Base-by-base conservation (phyloP, 768 basidiomycete species). In the Trametes cingulata region DNA sequence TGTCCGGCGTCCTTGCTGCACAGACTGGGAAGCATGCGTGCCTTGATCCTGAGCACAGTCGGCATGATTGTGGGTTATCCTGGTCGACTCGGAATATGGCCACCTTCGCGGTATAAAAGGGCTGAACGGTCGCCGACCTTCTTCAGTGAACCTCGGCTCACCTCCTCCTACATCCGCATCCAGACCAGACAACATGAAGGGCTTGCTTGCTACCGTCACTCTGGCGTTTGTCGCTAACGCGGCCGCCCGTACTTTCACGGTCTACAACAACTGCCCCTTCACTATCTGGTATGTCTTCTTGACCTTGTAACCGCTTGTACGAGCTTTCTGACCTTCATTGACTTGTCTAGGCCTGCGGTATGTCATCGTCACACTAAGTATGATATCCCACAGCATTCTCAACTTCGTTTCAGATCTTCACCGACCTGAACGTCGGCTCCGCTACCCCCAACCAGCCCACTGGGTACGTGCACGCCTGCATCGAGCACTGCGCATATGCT, bases 191-290 rank as follows among this genome's bases (percentile, higher is more conserved):
- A 47, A 29, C 39, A 60, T 60, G 59, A 53, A 54, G 37, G 52
- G 45, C 52, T 47, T 60, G 36, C 22, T 55, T 60, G 52, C 59
- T 54, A 36, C 51, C 39, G 60, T 61, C 52, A 37, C 60, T 12
- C 60, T 61, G 41, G 55, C 55, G 6, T 39, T 61, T 17, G 54
- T 40, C 22, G 49, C 60, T 2, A 52, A 37, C 13, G 54, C 49
- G 6, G 20, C 54, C 3, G 60, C 60, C n/a, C 41, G 65, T 10
- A 74, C 70, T 10, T 75, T 79, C 65, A 77, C 74, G 10, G 75
- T 78, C 29, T 69, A 69, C 69, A 79, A 79, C 60, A 68, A 62
- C 45, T 78, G 77, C 63, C 72, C 75, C 3, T 79, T 76, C 68
- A 78, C 77, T 12, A 73, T 78, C 52, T 78, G 77, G 77, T 76